Percentiles rank a stretch among this genome's conserved stretches.
Conservation (phyloP, 805 yeast species). For the Candida yuanshanica region DNA sequence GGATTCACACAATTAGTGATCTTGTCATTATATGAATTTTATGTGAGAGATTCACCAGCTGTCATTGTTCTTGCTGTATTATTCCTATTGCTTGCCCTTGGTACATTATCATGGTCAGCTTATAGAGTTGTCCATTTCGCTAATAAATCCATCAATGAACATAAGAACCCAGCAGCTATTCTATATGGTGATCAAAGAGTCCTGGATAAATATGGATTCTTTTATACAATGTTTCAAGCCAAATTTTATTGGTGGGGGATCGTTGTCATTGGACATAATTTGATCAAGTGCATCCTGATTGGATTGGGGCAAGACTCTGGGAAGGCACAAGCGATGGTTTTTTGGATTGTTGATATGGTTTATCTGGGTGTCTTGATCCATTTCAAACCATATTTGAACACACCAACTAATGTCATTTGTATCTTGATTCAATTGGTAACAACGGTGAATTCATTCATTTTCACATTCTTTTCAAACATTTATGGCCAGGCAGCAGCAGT, state of each 20-base stretch:
- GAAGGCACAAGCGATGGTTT: conserved; percentile 69
- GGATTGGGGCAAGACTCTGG: conserved; percentile 79
- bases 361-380: conserved; percentile 61
- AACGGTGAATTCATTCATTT: conserved; percentile 75
- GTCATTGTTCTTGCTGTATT: conserved; percentile 76
- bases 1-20: conserved; percentile 81
- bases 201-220: conserved; percentile 77
- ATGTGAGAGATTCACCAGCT: conserved; percentile 78
- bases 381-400: conserved; percentile 73
- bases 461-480: conserved; percentile 78
- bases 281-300: conserved; percentile 66
- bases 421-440: conserved; percentile 68
- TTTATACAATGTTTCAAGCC: conserved; percentile 86
- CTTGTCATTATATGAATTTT: conserved; percentile 84
- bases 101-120: conserved; percentile 58
- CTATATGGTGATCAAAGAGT: conserved; percentile 73
- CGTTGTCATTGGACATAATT: conserved; percentile 52
- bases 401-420: conserved; percentile 71
- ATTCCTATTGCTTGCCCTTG: conserved; percentile 55
- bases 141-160: conserved; percentile 46
- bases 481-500: conserved; percentile 79
- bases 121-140: conserved; percentile 64
- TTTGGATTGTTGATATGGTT: conserved; percentile 70
- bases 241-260: conserved; percentile 78
- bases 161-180: conserved; percentile 81